Base-by-base conservation (phyloP, 2,329 filamentous ascomycete species). In the Colletotrichum zoysiae region DNA sequence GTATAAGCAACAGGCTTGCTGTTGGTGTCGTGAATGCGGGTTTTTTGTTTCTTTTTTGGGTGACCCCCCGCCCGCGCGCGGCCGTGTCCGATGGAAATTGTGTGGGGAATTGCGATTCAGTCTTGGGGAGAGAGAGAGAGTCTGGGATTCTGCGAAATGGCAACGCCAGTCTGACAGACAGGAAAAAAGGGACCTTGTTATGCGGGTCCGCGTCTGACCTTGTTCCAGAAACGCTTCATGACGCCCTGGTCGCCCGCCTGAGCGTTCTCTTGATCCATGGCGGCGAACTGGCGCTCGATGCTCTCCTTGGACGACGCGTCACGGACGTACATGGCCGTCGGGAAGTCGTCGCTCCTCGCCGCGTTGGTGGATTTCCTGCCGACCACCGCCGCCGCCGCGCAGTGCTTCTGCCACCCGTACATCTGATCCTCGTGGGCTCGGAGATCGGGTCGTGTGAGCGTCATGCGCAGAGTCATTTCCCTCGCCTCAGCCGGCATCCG, bases 381-480 rank as follows among this genome's bases (percentile, higher is more conserved):
- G 53, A n/a, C n/a, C n/a, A n/a, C n/a, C n/a, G n/a, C n/a, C n/a
- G 26, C 26, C 26, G 74, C 44, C 61, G 75, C 50, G 75, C 75
- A 71, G 48, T 77, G 75, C 42, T 83, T 83, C 77, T 92, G 89
- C 90, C 91, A 93, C 53, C 90, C 90, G 76, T 95, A 93, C 20
- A 93, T 86, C 73, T 91, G 86, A 14, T 92, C 89, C 73, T 95
- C 92, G 74, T 91, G 86, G 5, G 91, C 91, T 53, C 95, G 91
- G 59, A 98, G 86, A 79, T 98, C 95, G 0, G 95, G 93, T 58
- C 95, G 87, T 4, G 96, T 98, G 66, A 98, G 87, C 0, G 95
- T 98, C 95, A 98, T 97, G 60, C 95, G 93, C 60, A 98, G 83
- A 3, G 96, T 98, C 95, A 98, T 98, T 81, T 98, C 95, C 44